Base-by-base conservation (phyloP, 257 asterid species). In the Salvia splendens region DNA sequence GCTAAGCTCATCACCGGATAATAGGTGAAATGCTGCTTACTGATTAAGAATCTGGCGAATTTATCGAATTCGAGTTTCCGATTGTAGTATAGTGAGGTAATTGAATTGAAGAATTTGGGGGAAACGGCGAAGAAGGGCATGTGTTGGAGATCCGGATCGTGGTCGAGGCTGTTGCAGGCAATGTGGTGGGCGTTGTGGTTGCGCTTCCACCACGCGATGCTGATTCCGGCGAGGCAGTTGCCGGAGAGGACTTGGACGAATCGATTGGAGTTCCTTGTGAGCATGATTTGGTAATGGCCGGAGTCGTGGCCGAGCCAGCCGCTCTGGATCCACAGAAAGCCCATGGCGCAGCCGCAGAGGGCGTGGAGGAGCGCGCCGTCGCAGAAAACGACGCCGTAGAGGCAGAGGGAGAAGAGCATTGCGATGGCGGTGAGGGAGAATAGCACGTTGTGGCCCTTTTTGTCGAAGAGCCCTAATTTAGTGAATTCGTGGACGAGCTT, bases 241-340 rank as follows among this genome's bases (percentile, higher is more conserved):
- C 30, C 30, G 30, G 30, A 24, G 30, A 24, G 30, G 30, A 24
- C 30, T 2, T 24, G 30, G 30, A 77, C 86, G 59, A 83, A 78
- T 55, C 96, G 60, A 72, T 80, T 89, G 3, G 75, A 28, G 6
- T 61, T 69, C 0, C 76, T 83, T 0, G 84, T 79, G 20, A 61
- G 17, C 97, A 89, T 87, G 4, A 87, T 69, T 62, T 84, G 85
- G 51, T 89, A 84, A 71, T 89, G 97, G 32, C 96, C 96, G 0
- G 98, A 87, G 77, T 92, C 98, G 47, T 92, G 98, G 15, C 96
- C 98, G 17, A 92, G 40, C 98, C 98, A 92, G 5, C 98, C 98
- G 64, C 96, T 92, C 76, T 92, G 96, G 52, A 89, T 89, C 98
- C 98, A 92, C 0, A 85, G 66, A n/a, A 82, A 58, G 33, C 98